A percentile compares a stretch with the other conserved stretches of the same genome.
Conservation (phyloP, 345 rosid genomes). For the Trapa incisa region DNA sequence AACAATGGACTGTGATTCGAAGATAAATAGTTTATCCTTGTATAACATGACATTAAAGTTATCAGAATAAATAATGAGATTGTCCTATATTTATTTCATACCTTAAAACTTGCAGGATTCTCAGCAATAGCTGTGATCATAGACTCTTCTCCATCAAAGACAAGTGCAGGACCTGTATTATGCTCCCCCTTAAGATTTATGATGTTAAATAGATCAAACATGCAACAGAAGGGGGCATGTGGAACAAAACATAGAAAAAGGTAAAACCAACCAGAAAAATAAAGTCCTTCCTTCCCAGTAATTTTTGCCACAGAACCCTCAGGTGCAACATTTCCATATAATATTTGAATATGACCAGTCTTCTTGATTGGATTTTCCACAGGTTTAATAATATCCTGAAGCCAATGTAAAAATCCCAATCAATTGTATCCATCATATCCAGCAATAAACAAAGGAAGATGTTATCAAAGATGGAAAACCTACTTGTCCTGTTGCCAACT, state of each 20-base stretch:
- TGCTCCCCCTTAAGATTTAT: constrained; percentile 4
- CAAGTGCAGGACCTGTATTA: constrained; percentile 87
- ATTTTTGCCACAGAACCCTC: constrained; percentile 99
- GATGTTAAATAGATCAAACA: not conserved
- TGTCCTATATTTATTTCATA: constrained; percentile 5
- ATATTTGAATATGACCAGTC: constrained; percentile 90
- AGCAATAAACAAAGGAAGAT: not conserved
- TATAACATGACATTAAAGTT: not conserved
- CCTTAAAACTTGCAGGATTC: constrained; percentile 77
- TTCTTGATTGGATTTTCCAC: constrained; percentile 76
- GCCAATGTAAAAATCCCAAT: not conserved
- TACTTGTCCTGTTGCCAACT: constrained; percentile 76
- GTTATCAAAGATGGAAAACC: not conserved
- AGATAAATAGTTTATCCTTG: not conserved
- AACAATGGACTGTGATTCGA: not conserved
- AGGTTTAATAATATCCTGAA: constrained; percentile 66
- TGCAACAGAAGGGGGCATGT: not conserved
- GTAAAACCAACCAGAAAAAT: constrained; percentile 58
- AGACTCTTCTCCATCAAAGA: constrained; percentile 94
- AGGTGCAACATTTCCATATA: constrained; percentile 86
- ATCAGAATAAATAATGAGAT: not conserved
- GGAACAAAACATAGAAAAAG: constrained; percentile 1
- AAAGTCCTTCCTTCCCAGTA: constrained; percentile 95
- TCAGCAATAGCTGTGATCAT: constrained; percentile 80
- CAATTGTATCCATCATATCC: not conserved